Percentiles rank a stretch among this genome's conserved stretches.
Evolutionary conservation across 805 yeast genomes (phyloP).

Genomic region (Wickerhamia fluorescens): DNA sequence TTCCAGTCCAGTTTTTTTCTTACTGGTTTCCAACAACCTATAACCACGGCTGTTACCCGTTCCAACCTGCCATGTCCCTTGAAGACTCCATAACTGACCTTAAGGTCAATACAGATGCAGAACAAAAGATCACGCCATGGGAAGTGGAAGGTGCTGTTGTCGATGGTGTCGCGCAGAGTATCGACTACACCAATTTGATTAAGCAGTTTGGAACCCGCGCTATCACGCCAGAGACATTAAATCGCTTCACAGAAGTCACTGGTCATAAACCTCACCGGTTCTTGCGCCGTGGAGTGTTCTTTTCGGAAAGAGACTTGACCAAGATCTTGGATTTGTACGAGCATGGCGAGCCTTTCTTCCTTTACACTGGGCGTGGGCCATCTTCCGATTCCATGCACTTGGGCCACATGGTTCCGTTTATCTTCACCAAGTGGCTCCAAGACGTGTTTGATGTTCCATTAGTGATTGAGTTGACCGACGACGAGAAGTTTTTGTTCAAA

Average conservation of each 20-base stretch:
- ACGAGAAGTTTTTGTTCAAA: constrained; percentile 93
- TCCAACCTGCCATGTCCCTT: no score
- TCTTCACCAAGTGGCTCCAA: constrained; percentile 96
- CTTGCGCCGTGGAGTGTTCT: constrained; percentile 84
- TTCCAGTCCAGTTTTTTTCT: no score
- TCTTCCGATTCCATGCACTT: constrained; percentile 90
- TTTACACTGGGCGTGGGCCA: constrained; percentile 97
- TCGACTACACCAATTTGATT: constrained; percentile 86
- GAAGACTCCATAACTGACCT: no score
- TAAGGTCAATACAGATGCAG: constrained; percentile 12
- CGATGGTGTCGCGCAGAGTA: constrained; percentile 84
- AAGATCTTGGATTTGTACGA: constrained; percentile 83
- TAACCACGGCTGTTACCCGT: no score
- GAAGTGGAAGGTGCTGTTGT: constrained; percentile 98
- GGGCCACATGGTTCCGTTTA: constrained; percentile 94
- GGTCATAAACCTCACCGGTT: constrained; percentile 90
- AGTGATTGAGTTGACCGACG: constrained; percentile 91
- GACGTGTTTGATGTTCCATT: constrained; percentile 95
- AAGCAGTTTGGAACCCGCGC: constrained; percentile 79
- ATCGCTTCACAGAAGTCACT: constrained; percentile 71
- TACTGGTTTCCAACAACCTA: no score
- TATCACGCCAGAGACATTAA: constrained; percentile 63
- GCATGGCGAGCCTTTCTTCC: constrained; percentile 89
- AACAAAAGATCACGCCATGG: constrained; percentile 77
- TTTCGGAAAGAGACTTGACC: constrained; percentile 79